Evolutionary conservation across 495 filamentous ascomycete genomes (phyloP).

Genomic region (Neurospora sp.): DNA sequence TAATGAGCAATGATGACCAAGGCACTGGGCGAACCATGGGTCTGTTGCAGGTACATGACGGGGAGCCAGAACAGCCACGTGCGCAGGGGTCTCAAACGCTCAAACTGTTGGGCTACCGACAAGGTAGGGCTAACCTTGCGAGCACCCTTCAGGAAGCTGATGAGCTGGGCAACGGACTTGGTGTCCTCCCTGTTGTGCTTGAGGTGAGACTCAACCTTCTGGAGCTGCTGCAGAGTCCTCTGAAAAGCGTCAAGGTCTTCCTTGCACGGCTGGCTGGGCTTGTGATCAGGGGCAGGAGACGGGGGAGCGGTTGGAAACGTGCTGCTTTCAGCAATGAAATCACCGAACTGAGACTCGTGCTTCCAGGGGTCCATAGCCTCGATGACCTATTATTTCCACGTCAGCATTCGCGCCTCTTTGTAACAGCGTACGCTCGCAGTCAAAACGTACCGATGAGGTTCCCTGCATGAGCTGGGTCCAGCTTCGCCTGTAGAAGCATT

Average conservation of each 20-base stretch:
- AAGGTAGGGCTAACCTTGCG: conserved; percentile 63
- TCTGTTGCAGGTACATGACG: conserved; percentile 51
- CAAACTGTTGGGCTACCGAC: conserved; percentile 72
- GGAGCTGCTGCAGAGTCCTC: conserved; percentile 56
- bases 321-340: conserved; percentile 70
- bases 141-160: conserved; percentile 71
- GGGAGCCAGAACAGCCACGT: conserved; percentile 96
- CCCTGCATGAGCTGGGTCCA: conserved; percentile 92
- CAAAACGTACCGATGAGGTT: conserved; percentile 62
- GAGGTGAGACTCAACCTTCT: conserved; percentile 60
- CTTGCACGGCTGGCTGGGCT: conserved; percentile 46
- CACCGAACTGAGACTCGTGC: conserved; percentile 73
- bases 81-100: conserved; percentile 73
- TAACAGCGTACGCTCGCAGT: not conserved
- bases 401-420: not conserved
- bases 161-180: conserved; percentile 65
- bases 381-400: conserved; percentile 50
- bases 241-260: conserved; percentile 62
- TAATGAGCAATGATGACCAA: conserved; percentile 83
- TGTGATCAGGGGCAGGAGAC: conserved; percentile 48
- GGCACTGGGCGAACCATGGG: conserved; percentile 48
- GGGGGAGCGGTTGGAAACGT: conserved; percentile 54
- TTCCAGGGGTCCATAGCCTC: conserved; percentile 91
- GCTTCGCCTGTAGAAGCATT: conserved; percentile 52
- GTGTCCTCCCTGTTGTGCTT: conserved; percentile 63